Base-by-base conservation (phyloP, 257 asterid genomes). In the Ehretia macrophylla region DNA sequence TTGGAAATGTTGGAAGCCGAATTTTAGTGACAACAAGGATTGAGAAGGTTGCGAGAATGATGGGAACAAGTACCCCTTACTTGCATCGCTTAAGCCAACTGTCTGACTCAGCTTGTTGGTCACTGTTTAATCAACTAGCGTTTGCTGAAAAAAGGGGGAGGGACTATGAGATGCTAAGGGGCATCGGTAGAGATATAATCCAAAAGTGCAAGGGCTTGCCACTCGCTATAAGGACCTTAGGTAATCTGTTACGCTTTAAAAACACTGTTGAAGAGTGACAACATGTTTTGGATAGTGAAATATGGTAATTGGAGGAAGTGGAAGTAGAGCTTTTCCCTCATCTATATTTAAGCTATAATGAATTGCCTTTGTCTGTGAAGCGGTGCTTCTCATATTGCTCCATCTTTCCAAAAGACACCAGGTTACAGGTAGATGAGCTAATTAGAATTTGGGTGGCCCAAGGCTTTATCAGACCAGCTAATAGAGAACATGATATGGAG, bases 191-290 rank as follows among this genome's bases (percentile, higher is more conserved):
- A 64, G 51, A 48, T 45, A 63, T 73, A 51, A 20, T 64, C 59
- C 62, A 59, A 56, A 73, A 73, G 64, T 73, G 71, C 51, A 70
- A 67, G 14, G 78, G 78, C 18, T 55, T 63, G 32, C 78, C 75
- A 3, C 38, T 68, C 50, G 77, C 73, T 35, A 68, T 67, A 42
- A 61, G 63, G 52, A 40, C 77, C 11, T 52, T 61, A 56, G 77
- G 69, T 32, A 66, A 60, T 50, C 23, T 72, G 46, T 50, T 73
- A 70, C 54, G 68, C 62, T 73, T 54, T 27, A 68, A 49, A 56
- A 51, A 63, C 19, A 55, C 58, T 12, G 52, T 48, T 40, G 56
- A 44, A 17, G 68, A 72, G 58, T 72, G 77, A 69, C 17, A 55
- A 42, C 19, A 38, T 49, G 73, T 66, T 50, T 44, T 55, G 58